Percentiles rank a stretch among this genome's conserved stretches.
Conservation (phyloP, 2,329 filamentous ascomycete species). For the Fusarium sp. region DNA sequence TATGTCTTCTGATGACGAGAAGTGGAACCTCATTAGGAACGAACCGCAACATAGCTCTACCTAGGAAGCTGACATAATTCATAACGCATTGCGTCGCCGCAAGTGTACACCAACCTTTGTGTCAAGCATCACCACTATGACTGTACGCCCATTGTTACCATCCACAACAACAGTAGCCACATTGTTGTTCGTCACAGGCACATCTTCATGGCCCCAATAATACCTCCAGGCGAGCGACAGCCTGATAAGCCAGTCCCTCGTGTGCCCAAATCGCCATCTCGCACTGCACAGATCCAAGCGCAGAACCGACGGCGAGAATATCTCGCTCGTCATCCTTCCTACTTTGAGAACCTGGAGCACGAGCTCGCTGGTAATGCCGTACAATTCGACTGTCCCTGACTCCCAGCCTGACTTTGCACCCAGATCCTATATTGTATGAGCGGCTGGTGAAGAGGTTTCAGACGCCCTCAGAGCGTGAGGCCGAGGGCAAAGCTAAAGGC, state of each 20-base stretch:
- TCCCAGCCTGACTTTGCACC: constrained; percentile 19
- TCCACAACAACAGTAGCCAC: background rate
- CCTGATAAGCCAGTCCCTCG: constrained; percentile 59
- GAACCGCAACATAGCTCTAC: background rate
- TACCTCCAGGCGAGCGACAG: constrained; percentile 9
- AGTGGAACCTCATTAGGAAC: constrained; percentile 11
- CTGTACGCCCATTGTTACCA: background rate
- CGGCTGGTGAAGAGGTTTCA: constrained; percentile 82
- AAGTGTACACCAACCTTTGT: constrained; percentile 1
- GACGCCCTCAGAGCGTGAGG: constrained; percentile 77
- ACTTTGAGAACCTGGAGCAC: constrained; percentile 71
- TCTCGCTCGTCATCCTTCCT: constrained; percentile 77
- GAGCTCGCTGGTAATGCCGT: constrained; percentile 63
- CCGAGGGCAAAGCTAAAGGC: constrained; percentile 78
- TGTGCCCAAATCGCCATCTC: constrained; percentile 57
- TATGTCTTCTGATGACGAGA: background rate
- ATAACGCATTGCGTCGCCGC: background rate
- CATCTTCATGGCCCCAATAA: constrained; percentile 33
- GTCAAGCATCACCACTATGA: background rate
- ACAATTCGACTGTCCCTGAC: background rate
- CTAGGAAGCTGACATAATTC: constrained; percentile 14
- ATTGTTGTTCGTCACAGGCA: constrained; percentile 1
- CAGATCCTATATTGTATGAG: constrained; percentile 86
- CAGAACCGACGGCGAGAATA: constrained; percentile 86
- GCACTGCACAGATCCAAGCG: constrained; percentile 63